Conservation (phyloP, 2,329 filamentous ascomycete genomes). For the Septoria petroselini region DNA sequence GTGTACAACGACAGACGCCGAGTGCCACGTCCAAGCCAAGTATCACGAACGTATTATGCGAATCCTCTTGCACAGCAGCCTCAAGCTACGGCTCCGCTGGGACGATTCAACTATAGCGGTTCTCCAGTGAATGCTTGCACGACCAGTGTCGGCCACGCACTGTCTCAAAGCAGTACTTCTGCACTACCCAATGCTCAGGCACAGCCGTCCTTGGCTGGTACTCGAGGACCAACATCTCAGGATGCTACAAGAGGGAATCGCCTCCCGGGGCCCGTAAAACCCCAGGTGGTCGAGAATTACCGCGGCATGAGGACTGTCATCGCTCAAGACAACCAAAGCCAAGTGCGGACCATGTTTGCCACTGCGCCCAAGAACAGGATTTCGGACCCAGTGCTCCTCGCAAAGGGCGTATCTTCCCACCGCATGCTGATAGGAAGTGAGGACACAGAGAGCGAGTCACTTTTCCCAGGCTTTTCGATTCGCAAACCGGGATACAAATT, state of each 20-base stretch:
- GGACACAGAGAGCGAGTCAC: conserved; percentile 6
- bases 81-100: neutral
- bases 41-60: neutral
- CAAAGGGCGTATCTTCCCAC: neutral
- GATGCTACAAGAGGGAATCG: too few relatives aligned
- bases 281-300: neutral
- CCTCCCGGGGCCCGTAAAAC: neutral
- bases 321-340: neutral
- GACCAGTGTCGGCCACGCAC: neutral
- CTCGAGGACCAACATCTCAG: too few relatives aligned
- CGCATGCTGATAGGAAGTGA: conserved; percentile 6
- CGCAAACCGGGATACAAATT: conserved; percentile 10
- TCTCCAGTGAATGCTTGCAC: too few relatives aligned
- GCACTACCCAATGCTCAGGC: too few relatives aligned
- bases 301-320: neutral
- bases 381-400: conserved; percentile 13
- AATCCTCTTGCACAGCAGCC: neutral
- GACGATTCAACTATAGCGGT: neutral
- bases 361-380: conserved; percentile 10
- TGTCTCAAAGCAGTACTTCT: too few relatives aligned
- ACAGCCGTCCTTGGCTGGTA: neutral
- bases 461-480: conserved; percentile 9
- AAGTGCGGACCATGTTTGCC: conserved; percentile 5
- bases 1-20: neutral
- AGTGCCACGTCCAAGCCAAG: neutral